A percentile compares a stretch with the other conserved stretches of the same genome.
Conservation (phyloP, 148 eudicot species). For the Silene latifolia region DNA sequence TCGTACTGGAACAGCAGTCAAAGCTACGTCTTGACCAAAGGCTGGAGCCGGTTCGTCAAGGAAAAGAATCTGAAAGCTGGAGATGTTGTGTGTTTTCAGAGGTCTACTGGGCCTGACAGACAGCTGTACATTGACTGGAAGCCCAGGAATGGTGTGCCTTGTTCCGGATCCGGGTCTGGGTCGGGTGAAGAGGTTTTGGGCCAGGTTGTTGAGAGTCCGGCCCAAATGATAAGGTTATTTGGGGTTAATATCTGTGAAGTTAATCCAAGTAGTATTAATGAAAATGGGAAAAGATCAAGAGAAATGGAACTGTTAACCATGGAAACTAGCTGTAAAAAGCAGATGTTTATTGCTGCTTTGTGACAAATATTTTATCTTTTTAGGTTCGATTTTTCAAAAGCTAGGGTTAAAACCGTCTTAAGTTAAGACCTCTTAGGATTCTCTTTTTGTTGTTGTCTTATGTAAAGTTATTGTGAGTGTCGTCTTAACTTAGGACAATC, state of each 20-base stretch:
- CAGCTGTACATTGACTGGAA: conserved; percentile 75
- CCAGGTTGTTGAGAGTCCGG: conserved; percentile 12
- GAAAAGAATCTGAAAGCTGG: conserved; percentile 74
- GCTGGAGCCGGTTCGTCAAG: conserved; percentile 91
- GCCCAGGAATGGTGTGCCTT: neutral
- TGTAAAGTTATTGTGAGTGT: too few species aligned
- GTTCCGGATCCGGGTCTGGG: conserved; percentile 7
- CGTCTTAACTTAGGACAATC: too few species aligned
- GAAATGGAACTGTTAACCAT: conserved; percentile 28
- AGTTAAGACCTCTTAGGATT: too few species aligned
- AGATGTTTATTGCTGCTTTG: conserved; percentile 38
- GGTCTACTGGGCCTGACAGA: conserved; percentile 52
- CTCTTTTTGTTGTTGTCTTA: too few species aligned
- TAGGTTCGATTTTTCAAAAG: neutral
- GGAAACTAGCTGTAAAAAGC: conserved; percentile 37
- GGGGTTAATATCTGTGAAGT: conserved; percentile 66
- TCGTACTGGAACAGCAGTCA: conserved; percentile 95
- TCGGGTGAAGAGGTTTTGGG: conserved; percentile 4
- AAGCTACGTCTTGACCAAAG: conserved; percentile 78
- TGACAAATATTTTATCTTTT: conserved; percentile 15
- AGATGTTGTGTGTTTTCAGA: conserved; percentile 55
- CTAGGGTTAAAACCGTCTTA: conserved; percentile 3
- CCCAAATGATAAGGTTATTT: conserved; percentile 58
- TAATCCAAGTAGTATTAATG: neutral
- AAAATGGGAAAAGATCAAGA: conserved; percentile 32